Evolutionary conservation across 208 protist genomes (phyloP).

Genomic region (Leptomonas seymouri): DNA sequence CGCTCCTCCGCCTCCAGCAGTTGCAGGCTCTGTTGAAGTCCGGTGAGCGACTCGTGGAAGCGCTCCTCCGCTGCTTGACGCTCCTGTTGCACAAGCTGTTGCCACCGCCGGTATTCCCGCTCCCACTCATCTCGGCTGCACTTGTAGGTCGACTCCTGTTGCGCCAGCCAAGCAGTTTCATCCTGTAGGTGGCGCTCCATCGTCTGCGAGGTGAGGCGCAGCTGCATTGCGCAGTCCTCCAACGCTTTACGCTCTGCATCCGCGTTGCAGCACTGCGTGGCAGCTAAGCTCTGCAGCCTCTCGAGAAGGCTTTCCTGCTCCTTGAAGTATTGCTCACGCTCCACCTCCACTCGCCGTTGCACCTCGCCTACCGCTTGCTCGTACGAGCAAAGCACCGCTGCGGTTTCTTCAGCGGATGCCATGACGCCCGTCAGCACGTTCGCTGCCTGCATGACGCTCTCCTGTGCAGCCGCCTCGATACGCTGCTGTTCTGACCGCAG

Average conservation of each 20-base stretch:
- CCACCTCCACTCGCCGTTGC: constrained; percentile 36
- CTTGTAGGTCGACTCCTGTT: constrained; percentile 58
- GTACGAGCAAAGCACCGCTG: constrained; percentile 53
- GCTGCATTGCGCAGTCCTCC: constrained; percentile 42
- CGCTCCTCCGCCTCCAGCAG: constrained; percentile 61
- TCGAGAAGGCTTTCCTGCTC: constrained; percentile 42
- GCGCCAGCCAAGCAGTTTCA: constrained; percentile 63
- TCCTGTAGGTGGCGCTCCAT: constrained; percentile 67
- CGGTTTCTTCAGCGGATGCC: constrained; percentile 36
- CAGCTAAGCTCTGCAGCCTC: constrained; percentile 44
- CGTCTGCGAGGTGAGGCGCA: constrained; percentile 41
- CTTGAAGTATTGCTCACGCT: constrained; percentile 36
- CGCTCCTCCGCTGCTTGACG: constrained; percentile 53
- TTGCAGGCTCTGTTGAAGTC: constrained; percentile 43
- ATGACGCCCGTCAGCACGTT: constrained; percentile 44
- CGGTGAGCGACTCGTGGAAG: constrained; percentile 45
- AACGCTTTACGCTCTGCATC: constrained; percentile 53
- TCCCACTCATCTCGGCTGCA: constrained; percentile 63
- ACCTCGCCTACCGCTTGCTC: constrained; percentile 46
- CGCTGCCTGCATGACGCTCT: constrained; percentile 42
- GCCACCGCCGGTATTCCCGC: constrained; percentile 76
- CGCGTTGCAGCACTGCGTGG: constrained; percentile 48
- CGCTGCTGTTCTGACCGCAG: constrained; percentile 54
- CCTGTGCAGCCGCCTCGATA: constrained; percentile 39
- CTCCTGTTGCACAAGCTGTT: constrained; percentile 64